A percentile compares a stretch with the other conserved stretches of the same genome.
Conservation (phyloP, 164 flowering plant genomes). For the Amborella trichopoda region DNA sequence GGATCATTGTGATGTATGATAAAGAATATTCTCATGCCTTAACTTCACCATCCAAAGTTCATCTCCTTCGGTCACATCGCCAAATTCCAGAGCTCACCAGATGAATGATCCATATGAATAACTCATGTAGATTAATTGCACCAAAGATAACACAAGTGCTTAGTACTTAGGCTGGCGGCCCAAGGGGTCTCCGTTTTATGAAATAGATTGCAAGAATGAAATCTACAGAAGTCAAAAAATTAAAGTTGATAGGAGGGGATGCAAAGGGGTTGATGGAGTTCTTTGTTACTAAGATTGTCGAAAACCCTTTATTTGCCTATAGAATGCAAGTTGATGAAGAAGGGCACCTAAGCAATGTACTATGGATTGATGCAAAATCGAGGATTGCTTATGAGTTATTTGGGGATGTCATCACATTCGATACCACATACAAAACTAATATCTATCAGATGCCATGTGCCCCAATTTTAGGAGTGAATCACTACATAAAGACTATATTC, state of each 20-base stretch:
- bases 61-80: background rate
- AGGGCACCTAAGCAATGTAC: background rate
- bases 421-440: background rate
- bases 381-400: background rate
- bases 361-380: conserved; percentile 1
- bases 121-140: background rate
- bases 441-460: background rate
- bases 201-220: background rate
- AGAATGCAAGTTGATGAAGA: background rate
- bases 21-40: background rate
- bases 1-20: background rate
- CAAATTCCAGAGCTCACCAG: too few relatives aligned
- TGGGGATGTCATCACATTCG: conserved; percentile 1
- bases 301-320: background rate
- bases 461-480: background rate
- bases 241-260: too few relatives aligned
- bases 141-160: background rate
- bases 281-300: background rate
- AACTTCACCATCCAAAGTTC: background rate
- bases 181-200: background rate
- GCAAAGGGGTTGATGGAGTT: background rate
- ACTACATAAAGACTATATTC: too few relatives aligned
- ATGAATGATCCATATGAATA: too few relatives aligned
- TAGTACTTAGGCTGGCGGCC: too few relatives aligned
- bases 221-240: too few relatives aligned